Evolutionary conservation across 148 eudicot genomes (phyloP), one percentile per base, ranked within the genome.

Genomic region (Silene conica): DNA sequence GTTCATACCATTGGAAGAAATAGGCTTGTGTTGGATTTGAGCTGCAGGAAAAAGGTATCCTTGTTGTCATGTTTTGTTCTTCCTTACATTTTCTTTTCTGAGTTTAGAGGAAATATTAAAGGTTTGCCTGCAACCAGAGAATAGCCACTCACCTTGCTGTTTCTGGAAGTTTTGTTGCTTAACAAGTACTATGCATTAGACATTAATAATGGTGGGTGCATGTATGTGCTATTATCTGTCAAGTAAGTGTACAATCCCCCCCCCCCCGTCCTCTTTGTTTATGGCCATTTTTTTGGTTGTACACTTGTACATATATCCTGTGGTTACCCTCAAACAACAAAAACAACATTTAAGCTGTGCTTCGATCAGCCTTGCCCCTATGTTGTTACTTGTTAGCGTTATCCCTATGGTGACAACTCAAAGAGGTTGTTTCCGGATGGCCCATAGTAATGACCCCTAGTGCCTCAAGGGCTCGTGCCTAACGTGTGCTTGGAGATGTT

Each of bases 1-100:
- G 87, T 87, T 41, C 71, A 71, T 68, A 72, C 79, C 76, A 91
- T 95, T 74, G 99, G 97, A 45, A 92, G 82, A 82, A 72, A 82
- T 70, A 86, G 96, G 79, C 90, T 95, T 63, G 92, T 95, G 23
- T 82, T 95, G 86, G 97, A 95, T 84, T 88, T 95, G 78, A 92
- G 99, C 76, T 96, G 99, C 87, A 89, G 99, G 67, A 96, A 92
- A 83, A 96, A 96, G 96, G 97, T 90, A 81, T 13, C 16, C 22
- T 16, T 61, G 28, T 48, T 28, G 21, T 64, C 38, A 59, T 3
- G 22, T 26, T 31, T 74, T 12, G 14, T 41, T 22, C 69, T 21
- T 38, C n/a, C 28, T 43, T 43, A 13, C 18, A 14, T 26, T 63
- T 11, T 13, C 55, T 50, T 63, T 25, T 73, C 60, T 18, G 28